Percentiles rank a stretch among this genome's conserved stretches.
These are phyloP conservation scores for Sideroxylon spinosum DNA, from an alignment of 179 eudicot species.

Conservation along the genomic window DNA sequence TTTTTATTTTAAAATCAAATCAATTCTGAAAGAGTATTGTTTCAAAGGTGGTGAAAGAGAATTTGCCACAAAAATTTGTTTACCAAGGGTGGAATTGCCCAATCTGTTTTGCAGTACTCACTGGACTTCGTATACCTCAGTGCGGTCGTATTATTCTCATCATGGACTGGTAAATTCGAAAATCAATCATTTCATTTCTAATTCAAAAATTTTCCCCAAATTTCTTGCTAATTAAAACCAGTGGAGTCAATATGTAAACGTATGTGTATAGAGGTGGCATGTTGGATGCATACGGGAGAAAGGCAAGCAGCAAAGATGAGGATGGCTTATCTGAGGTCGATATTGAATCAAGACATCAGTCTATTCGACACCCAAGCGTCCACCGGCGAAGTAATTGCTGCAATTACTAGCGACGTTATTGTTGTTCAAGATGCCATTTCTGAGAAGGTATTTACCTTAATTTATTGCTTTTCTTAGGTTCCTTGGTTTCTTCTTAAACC, in stretches of 20 bases:
- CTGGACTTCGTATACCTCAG: slow-evolving; percentile 89
- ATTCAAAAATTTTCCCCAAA: not conserved
- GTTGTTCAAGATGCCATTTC: slow-evolving; percentile 91
- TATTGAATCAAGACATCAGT: slow-evolving; percentile 84
- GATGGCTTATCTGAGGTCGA: slow-evolving; percentile 70
- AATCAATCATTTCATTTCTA: not conserved
- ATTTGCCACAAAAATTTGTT: no score
- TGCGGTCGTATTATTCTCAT: slow-evolving; percentile 72
- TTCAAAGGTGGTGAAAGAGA: no score
- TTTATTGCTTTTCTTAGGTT: no score
- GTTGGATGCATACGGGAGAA: slow-evolving; percentile 96
- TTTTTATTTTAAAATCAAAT: no score
- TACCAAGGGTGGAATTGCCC: no score
- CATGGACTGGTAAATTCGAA: slow-evolving; percentile 69
- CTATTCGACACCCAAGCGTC: slow-evolving; percentile 81
- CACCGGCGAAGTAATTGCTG: slow-evolving; percentile 84
- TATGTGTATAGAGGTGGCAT: slow-evolving; percentile 64
- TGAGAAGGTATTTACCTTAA: slow-evolving; percentile 52
- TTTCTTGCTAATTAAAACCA: no score
- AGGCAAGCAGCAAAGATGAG: slow-evolving; percentile 93
- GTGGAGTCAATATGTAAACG: not conserved
- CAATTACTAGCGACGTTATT: slow-evolving; percentile 75
- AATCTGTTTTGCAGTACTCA: slow-evolving; percentile 60
- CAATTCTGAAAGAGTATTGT: no score
- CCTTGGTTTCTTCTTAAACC: no score